Conservation (phyloP, 2,329 filamentous ascomycete genomes). For the Dactylellina leptospora region DNA sequence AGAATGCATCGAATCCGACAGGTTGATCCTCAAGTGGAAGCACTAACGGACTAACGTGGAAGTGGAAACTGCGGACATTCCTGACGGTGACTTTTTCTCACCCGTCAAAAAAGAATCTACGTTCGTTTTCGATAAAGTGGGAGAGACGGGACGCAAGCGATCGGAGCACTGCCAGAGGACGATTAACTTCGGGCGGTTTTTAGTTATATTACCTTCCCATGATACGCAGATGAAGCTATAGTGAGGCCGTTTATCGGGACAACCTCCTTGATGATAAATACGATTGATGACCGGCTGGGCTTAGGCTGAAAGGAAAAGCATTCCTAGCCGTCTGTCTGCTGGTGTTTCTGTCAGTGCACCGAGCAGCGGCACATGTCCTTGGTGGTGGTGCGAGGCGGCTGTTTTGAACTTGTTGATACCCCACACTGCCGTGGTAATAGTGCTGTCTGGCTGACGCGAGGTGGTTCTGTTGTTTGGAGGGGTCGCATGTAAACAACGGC, state of each 20-base stretch:
- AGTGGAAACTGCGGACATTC: constrained; percentile 49
- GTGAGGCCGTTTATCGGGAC: constrained; percentile 27
- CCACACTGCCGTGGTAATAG: constrained; percentile 24
- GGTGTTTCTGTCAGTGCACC: no score
- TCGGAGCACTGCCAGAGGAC: no score
- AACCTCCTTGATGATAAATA: constrained; percentile 30
- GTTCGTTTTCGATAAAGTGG: constrained; percentile 48
- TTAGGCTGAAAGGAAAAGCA: constrained; percentile 30
- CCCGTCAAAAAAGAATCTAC: no score
- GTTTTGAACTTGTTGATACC: constrained; percentile 38
- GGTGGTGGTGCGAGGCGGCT: constrained; percentile 15
- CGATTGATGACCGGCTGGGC: neutral
- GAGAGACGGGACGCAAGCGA: constrained; percentile 35
- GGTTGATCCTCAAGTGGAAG: neutral
- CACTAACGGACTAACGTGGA: constrained; percentile 23
- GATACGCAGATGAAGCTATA: constrained; percentile 34
- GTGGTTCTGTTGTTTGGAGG: no score
- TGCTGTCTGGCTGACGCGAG: no score
- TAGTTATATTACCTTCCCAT: constrained; percentile 10
- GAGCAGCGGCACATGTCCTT: constrained; percentile 8
- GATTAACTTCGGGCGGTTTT: no score
- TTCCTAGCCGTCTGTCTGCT: neutral
- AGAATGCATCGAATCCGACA: constrained; percentile 24
- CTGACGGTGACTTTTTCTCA: constrained; percentile 43
- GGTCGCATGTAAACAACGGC: constrained; percentile 40